Evolutionary conservation across 495 filamentous ascomycete species (phyloP).

Genomic region (Lasiosphaeriaceae sp.): DNA sequence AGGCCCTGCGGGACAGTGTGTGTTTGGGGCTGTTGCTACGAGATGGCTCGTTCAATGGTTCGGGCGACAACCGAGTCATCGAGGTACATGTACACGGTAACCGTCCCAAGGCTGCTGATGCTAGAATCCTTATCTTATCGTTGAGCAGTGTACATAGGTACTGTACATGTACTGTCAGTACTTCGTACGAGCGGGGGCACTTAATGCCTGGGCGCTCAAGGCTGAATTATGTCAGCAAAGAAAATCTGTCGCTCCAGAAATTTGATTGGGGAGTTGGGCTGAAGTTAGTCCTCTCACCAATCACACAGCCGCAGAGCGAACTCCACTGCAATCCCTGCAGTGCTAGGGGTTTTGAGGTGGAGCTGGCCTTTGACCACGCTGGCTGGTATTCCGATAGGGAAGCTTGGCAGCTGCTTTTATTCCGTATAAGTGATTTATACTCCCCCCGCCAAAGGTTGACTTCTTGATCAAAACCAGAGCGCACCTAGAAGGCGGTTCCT

Average conservation of each 20-base stretch:
- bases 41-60: background rate
- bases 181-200: too few species aligned
- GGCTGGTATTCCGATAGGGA: too few species aligned
- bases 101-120: background rate
- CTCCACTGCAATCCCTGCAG: slow-evolving; percentile 5
- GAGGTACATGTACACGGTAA: background rate
- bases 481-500: background rate
- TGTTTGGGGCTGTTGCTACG: background rate
- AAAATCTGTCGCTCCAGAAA: too few species aligned
- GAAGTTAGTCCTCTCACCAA: too few species aligned
- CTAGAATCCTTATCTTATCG: slow-evolving; percentile 32
- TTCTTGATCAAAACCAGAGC: too few species aligned
- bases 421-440: slow-evolving; percentile 12
- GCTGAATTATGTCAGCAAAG: too few species aligned
- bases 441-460: background rate
- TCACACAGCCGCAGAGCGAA: too few species aligned
- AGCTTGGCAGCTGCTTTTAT: slow-evolving; percentile 1
- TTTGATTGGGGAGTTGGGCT: too few species aligned
- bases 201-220: too few species aligned
- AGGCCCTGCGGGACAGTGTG: background rate
- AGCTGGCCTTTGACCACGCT: slow-evolving; percentile 25
- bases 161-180: too few species aligned
- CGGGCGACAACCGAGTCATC: background rate
- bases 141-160: too few species aligned
- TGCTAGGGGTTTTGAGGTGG: background rate